Evolutionary conservation across 169 alveolate genomes (phyloP), one percentile per base, ranked within the genome.

Genomic region (Eimeria tenella): DNA sequence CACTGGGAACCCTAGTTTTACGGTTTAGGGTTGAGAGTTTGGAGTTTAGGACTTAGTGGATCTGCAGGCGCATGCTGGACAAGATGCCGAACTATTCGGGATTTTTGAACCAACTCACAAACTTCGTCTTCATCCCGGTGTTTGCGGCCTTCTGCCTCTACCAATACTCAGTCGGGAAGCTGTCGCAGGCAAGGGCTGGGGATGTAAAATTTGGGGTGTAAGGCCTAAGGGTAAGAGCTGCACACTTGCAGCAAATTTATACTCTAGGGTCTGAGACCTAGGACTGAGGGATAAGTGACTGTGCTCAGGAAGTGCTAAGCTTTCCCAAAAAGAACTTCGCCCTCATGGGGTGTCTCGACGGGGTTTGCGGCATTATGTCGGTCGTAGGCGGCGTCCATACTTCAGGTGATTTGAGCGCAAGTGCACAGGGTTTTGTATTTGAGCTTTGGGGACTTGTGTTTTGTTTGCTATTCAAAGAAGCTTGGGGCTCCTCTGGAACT

Each of bases 331-430:
- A 56, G 52, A 95, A 86, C n/a, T 95, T 95, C 74, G 93, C 95
- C 82, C 83, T 93, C 19, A 93, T 95, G 95, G 96, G 96, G 9
- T 86, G 65, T 17, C 94, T 95, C 23, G 96, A 95, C 68, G 89
- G 93, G 42, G 62, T 93, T 21, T 55, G 94, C 23, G 95, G 96
- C 52, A 89, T 95, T 4, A 63, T 91, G 75, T 83, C 94, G 31
- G 82, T 95, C 23, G 87, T 95, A 58, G 96, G 95, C 50, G 95
- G 96, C 13, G 94, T 93, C 31, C 95, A 95, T 49, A 95, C 96
- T 23, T 73, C 96, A 75, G 96, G 96, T 56, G 31, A 10, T 3
- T 7, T 10, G 82, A 55, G 55, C 4, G 17, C 21, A 65, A 31
- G 53, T 5, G 87, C 25, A 31, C 49, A n/a, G 87, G 87, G 68